Base-by-base conservation (phyloP, 2,329 filamentous ascomycete species). In the Hyphodiscus sp. region DNA sequence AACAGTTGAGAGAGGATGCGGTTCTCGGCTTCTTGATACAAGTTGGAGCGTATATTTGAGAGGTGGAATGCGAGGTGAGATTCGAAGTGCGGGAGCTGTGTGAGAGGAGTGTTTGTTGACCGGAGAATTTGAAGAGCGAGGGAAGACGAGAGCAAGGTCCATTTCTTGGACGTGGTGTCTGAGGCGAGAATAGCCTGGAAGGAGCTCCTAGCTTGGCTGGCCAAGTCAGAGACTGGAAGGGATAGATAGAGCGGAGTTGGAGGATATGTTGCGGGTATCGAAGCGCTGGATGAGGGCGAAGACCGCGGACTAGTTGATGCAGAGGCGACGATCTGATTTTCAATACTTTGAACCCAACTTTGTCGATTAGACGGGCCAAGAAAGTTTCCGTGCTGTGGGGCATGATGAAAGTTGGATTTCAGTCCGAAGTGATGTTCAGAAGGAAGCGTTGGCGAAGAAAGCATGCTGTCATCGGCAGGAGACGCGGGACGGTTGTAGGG, bases 121-220 rank as follows among this genome's bases (percentile, higher is more conserved):
- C 65, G 67, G 26, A 69, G 58, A 47, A 68, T 67, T 51, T 68
- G 63, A 19, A 69, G 59, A 13, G 67, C 67, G 2, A 69, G 53
- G 20, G 63, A 56, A 9, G 63, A 52, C 1, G 61, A 59, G 3
- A 65, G 52, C 6, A 51, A 30, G 1, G 52, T 52, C 67, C 67
- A 68, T 52, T 63, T 67, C 29, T 67, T 57, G 18, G 57, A 52
- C 1, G 60, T 53, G 13, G 58, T 58, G 13, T 60, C 51, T 19
- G 66, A 66, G 11, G 64, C 56, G 16, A 68, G 59, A n/a, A 68
- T 66, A 9, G 62, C 65, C 20, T 65, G 59, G 8, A 68, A 55
- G 20, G 61, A 61, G 8, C 53, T 58, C 23, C 65, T 64, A 26
- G 66, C 58, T 56, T 63, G 61, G 16, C 56, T 53, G 38, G 60